Conservation (phyloP, 2,329 filamentous ascomycete genomes). For the Colletotrichum echinochloae region DNA sequence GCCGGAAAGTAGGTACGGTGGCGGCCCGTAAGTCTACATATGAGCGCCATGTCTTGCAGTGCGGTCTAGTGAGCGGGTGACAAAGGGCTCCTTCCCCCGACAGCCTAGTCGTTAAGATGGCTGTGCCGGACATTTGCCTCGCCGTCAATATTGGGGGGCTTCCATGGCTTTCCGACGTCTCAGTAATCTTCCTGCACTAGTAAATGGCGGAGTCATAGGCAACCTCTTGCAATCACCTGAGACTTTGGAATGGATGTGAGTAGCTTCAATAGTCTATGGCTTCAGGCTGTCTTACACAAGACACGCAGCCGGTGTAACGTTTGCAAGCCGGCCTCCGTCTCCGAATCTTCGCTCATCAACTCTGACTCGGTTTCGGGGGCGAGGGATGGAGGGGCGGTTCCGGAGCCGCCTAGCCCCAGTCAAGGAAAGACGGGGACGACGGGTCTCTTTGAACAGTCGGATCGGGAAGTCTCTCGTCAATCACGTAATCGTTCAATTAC, state of each 20-base stretch:
- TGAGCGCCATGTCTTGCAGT: constrained; percentile 37
- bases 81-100: constrained; percentile 26
- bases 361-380: constrained; percentile 38
- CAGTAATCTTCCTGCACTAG: not conserved
- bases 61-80: constrained; percentile 29
- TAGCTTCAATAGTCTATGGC: constrained; percentile 19
- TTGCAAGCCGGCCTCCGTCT: constrained; percentile 20
- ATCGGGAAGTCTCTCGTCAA: constrained; percentile 1
- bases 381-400: constrained; percentile 21
- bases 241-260: constrained; percentile 19
- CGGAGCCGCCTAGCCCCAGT: constrained; percentile 36
- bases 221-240: constrained; percentile 9
- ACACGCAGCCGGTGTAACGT: constrained; percentile 23
- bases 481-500: not conserved
- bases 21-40: constrained; percentile 18
- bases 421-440: constrained; percentile 28
- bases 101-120: constrained; percentile 13
- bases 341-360: constrained; percentile 28
- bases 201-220: not conserved
- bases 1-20: constrained; percentile 20
- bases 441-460: constrained; percentile 18
- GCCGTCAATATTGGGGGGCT: not conserved
- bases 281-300: constrained; percentile 30
- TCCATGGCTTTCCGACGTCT: constrained; percentile 26
- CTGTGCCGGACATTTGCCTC: constrained; percentile 27